A percentile compares a stretch with the other conserved stretches of the same genome.
Evolutionary conservation across 352 stramenopile genomes (phyloP).

Genomic region (Phytophthora citrophthora): DNA sequence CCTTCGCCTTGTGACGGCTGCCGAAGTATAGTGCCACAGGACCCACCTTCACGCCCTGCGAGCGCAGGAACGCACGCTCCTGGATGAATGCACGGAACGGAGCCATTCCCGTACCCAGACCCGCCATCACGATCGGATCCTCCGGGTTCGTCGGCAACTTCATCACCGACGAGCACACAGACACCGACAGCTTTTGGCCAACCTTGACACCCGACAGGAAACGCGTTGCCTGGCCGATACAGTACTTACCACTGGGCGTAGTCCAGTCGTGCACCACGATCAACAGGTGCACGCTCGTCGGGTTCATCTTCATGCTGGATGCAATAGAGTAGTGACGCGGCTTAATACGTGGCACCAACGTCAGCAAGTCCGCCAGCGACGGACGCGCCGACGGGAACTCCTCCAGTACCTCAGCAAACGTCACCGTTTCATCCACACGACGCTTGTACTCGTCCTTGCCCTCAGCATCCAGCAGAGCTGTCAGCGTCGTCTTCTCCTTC

Average conservation of each 20-base stretch:
- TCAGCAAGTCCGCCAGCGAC: slow-evolving; percentile 66
- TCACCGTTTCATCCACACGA: slow-evolving; percentile 78
- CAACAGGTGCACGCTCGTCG: slow-evolving; percentile 81
- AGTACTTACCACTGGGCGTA: slow-evolving; percentile 72
- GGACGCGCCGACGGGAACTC: slow-evolving; percentile 79
- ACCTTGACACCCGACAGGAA: slow-evolving; percentile 59
- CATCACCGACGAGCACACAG: slow-evolving; percentile 80
- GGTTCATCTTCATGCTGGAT: slow-evolving; percentile 90
- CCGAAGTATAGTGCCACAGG: slow-evolving; percentile 95
- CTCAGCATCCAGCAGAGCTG: slow-evolving; percentile 60
- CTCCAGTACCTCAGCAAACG: slow-evolving; percentile 77
- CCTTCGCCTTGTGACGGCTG: slow-evolving; percentile 90
- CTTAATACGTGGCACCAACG: slow-evolving; percentile 84
- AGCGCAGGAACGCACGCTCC: slow-evolving; percentile 80
- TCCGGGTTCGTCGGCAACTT: slow-evolving; percentile 71
- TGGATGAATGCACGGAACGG: slow-evolving; percentile 93
- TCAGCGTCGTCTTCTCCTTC: slow-evolving; percentile 70
- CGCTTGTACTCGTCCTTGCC: slow-evolving; percentile 87
- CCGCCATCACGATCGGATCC: slow-evolving; percentile 87
- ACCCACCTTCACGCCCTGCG: slow-evolving; percentile 68
- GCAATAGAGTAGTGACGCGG: slow-evolving; percentile 92
- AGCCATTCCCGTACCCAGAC: slow-evolving; percentile 89
- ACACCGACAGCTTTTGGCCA: slow-evolving; percentile 68
- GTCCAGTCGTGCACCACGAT: slow-evolving; percentile 91
- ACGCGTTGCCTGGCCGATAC: slow-evolving; percentile 65